Evolutionary conservation across 768 basidiomycete species (phyloP).

Genomic region (Sporobolomyces pararoseus): DNA sequence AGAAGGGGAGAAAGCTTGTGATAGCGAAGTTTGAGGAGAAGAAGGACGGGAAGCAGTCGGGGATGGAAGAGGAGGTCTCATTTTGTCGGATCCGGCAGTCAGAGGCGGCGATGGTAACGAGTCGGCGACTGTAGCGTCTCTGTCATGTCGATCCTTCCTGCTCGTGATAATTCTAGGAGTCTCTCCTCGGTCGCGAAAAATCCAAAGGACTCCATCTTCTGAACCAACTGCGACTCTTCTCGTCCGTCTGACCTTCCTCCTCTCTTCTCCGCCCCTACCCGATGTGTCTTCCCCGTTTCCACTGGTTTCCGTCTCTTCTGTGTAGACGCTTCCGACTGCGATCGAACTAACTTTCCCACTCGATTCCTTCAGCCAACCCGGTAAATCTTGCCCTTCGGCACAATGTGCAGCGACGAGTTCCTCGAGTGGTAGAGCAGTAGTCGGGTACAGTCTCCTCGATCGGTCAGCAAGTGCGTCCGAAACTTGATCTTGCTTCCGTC

Average conservation of each 20-base stretch:
- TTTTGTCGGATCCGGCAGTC: neutral
- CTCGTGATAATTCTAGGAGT: neutral
- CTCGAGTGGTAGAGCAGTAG: neutral
- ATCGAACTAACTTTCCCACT: neutral
- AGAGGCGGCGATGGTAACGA: neutral
- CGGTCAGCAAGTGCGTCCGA: neutral
- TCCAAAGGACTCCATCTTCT: slow-evolving; percentile 9
- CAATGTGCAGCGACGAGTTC: neutral
- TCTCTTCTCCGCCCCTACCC: neutral
- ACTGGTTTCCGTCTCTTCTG: neutral
- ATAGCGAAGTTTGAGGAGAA: neutral
- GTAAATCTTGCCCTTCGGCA: neutral
- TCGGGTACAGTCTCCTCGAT: no score
- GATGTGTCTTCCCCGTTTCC: neutral
- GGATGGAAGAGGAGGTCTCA: neutral
- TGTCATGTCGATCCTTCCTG: neutral
- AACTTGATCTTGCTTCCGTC: neutral
- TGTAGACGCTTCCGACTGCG: neutral
- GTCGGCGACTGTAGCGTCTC: neutral
- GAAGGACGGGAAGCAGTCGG: neutral
- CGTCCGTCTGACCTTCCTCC: neutral
- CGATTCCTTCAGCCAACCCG: neutral
- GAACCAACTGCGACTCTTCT: neutral
- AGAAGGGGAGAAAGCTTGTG: neutral
- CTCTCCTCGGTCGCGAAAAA: neutral